Conservation (phyloP, 345 rosid genomes). For the Hibiscus syriacus region DNA sequence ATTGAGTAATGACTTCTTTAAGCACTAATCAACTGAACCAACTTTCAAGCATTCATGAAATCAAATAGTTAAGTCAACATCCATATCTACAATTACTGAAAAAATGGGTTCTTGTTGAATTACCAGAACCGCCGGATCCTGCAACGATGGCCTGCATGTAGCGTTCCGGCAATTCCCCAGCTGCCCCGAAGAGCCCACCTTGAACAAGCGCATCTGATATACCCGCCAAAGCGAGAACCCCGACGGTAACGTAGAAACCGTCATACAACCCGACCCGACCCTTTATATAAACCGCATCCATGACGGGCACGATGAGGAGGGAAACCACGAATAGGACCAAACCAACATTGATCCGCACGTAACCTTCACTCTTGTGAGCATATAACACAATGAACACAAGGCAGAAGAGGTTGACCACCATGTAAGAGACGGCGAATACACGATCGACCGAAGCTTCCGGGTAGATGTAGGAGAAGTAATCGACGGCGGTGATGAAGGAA, state of each 20-base stretch:
- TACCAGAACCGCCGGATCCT: slow-evolving; percentile 96
- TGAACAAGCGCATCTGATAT: slow-evolving; percentile 81
- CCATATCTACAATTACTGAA: no score
- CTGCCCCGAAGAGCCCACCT: slow-evolving; percentile 80
- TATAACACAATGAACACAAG: slow-evolving; percentile 49
- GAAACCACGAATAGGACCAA: slow-evolving; percentile 48
- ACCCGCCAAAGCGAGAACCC: slow-evolving; percentile 50
- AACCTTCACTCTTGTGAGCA: slow-evolving; percentile 63
- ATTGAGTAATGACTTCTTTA: neutral
- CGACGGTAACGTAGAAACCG: slow-evolving; percentile 64
- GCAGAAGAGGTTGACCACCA: slow-evolving; percentile 49
- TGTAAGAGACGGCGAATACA: slow-evolving; percentile 70
- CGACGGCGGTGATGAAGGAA: slow-evolving; percentile 95
- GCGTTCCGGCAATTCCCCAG: slow-evolving; percentile 88
- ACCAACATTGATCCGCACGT: slow-evolving; percentile 69
- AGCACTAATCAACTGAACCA: no score
- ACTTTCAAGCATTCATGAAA: no score
- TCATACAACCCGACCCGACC: slow-evolving; percentile 67
- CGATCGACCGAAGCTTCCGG: slow-evolving; percentile 86
- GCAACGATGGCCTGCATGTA: slow-evolving; percentile 93
- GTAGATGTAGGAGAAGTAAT: slow-evolving; percentile 86
- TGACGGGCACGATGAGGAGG: slow-evolving; percentile 61
- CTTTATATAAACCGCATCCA: slow-evolving; percentile 64
- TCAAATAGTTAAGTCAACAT: no score
- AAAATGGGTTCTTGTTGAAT: neutral